phyloP scores from a whole-genome alignment of 768 basidiomycete species.

The Artomyces pyxidatus region DNA sequence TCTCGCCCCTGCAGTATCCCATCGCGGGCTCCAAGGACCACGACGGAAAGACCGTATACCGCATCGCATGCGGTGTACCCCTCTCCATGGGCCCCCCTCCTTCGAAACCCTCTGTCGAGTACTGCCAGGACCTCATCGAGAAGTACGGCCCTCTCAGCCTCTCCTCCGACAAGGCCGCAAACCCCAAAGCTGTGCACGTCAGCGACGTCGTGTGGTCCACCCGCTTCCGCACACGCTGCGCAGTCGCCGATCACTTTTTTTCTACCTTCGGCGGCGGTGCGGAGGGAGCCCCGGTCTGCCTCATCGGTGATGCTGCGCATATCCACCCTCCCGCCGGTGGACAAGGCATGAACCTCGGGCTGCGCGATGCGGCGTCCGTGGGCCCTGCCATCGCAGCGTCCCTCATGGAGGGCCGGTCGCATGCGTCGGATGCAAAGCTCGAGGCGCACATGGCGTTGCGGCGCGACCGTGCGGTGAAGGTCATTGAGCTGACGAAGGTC shows the following conservation, averaged over 20 bases:
- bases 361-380: slow-evolving; percentile 43
- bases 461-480: slow-evolving; percentile 31
- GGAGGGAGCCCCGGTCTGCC: slow-evolving; percentile 14
- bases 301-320: slow-evolving; percentile 42
- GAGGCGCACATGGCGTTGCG: slow-evolving; percentile 28
- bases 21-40: slow-evolving; percentile 16
- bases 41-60: slow-evolving; percentile 22
- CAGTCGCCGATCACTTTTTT: slow-evolving; percentile 34
- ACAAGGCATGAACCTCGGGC: slow-evolving; percentile 52
- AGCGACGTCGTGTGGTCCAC: slow-evolving; percentile 36
- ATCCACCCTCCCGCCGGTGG: slow-evolving; percentile 49
- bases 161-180: slow-evolving; percentile 28
- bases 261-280: slow-evolving; percentile 19
- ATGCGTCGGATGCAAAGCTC: slow-evolving; percentile 26
- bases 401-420: slow-evolving; percentile 22
- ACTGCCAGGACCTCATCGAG: slow-evolving; percentile 37
- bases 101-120: slow-evolving; percentile 28
- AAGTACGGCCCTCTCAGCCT: slow-evolving; percentile 29
- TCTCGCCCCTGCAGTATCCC: slow-evolving; percentile 28
- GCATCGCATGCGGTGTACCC: slow-evolving; percentile 35
- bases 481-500: slow-evolving; percentile 34
- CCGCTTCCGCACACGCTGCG: slow-evolving; percentile 37
- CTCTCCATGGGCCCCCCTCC: slow-evolving; percentile 28
- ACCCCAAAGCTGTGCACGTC: slow-evolving; percentile 26
- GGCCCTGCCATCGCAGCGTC: slow-evolving; percentile 33